Evolutionary conservation across 768 basidiomycete genomes (phyloP).

Genomic region (Leccinellum rugosiceps): DNA sequence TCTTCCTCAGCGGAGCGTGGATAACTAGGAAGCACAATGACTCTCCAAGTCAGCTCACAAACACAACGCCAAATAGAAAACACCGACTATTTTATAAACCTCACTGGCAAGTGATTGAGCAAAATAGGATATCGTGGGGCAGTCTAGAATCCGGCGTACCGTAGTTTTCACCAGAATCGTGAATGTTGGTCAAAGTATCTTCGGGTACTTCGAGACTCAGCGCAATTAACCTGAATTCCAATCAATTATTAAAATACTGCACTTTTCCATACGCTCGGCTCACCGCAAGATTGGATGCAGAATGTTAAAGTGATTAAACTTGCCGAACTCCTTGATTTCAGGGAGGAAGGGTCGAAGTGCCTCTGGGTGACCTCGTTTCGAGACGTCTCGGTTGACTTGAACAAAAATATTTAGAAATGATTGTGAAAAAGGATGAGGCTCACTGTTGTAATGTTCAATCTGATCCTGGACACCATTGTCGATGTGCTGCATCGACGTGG

Average conservation of each 20-base stretch:
- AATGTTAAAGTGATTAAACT: background rate
- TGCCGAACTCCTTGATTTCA: background rate
- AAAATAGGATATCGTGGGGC: background rate
- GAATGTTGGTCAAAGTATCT: background rate
- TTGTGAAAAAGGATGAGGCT: background rate
- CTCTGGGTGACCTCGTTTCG: background rate
- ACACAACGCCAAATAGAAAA: background rate
- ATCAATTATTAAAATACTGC: background rate
- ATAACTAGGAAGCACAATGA: background rate
- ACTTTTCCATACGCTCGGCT: background rate
- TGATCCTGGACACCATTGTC: background rate
- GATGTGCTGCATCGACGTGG: background rate
- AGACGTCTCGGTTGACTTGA: background rate
- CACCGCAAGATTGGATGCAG: background rate
- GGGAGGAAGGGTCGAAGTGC: background rate
- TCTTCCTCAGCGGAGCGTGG: background rate
- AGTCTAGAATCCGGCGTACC: background rate
- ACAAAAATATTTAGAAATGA: background rate
- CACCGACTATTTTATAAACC: background rate
- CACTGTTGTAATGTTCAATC: background rate
- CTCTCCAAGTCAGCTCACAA: background rate
- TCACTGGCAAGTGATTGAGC: background rate
- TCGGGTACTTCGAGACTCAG: background rate
- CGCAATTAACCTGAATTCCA: background rate
- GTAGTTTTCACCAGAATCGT: background rate